Evolutionary conservation across 2,329 filamentous ascomycete genomes (phyloP), one percentile per base, ranked within the genome.

Genomic region (Fusarium sterilihyphosum): DNA sequence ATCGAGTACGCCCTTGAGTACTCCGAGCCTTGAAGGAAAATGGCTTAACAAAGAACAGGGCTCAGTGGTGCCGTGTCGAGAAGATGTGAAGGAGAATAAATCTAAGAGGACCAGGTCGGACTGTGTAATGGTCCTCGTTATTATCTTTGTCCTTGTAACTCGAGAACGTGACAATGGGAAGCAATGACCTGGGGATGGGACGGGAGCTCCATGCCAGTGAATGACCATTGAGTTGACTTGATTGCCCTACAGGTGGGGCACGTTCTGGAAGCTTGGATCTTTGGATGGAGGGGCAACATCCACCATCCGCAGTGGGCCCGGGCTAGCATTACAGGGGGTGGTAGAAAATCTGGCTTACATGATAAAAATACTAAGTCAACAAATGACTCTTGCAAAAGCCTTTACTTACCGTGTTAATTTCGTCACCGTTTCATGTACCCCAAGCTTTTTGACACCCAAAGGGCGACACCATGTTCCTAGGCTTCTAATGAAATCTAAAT

Each of bases 71-170:
- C 9, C 29, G 41, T 20, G 12, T 24, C 43, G 35, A 41, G 29
- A 38, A n/a, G 26, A 33, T 35, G 31, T 16, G 37, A 26, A 26
- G 16, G n/a, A 18, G 44, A 20, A 14, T 18, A 17, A 56, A n/a
- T 20, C 13, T 22, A 12, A 38, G 26, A 17, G 43, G n/a, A n/a
- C 33, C 17, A 26, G 44, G 16, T n/a, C n/a, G n/a, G 33, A 20
- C 22, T 38, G 40, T 31, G 50, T 4, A 26, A 26, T 26, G 26
- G 11, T 57, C n/a, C 17, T 46, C 18, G 35, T 43, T 41, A 17
- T 62, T 50, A 59, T 62, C 52, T 67, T 72, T 67, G 62, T 72
- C 50, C 58, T 31, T 43, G 20, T 14, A 35, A 24, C 26, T 44
- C 29, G 20, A 61, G 53, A 60, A 65, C 8, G 49, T 46, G 41